A percentile compares a stretch with the other conserved stretches of the same genome.
These are phyloP conservation scores for Colletotrichum nymphaeae DNA, from an alignment of 2,329 filamentous ascomycete genomes.

Conservation along the genomic window DNA sequence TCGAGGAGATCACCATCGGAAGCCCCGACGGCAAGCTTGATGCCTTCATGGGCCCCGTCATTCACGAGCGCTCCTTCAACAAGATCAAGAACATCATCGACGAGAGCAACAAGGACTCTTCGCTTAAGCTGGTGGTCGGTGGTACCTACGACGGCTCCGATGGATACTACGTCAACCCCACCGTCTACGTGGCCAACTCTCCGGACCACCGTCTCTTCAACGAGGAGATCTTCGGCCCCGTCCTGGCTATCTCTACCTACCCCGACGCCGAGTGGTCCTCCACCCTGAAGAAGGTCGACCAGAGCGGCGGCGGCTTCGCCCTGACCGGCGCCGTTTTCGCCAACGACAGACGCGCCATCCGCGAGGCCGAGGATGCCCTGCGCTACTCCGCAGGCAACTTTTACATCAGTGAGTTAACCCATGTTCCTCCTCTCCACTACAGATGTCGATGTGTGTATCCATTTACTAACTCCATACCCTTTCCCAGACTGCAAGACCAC, in stretches of 20 bases:
- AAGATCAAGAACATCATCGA: slow-evolving; percentile 83
- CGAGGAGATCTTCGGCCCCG: slow-evolving; percentile 85
- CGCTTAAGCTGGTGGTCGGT: slow-evolving; percentile 79
- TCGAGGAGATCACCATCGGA: slow-evolving; percentile 77
- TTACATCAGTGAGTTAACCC: slow-evolving; percentile 68
- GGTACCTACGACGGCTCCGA: slow-evolving; percentile 81
- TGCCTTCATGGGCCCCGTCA: slow-evolving; percentile 85
- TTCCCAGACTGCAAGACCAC: slow-evolving; percentile 76
- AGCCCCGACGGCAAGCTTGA: slow-evolving; percentile 72
- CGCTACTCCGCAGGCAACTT: slow-evolving; percentile 84
- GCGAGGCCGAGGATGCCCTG: slow-evolving; percentile 76
- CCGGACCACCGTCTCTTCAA: slow-evolving; percentile 79
- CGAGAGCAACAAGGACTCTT: slow-evolving; percentile 78
- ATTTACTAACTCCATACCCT: not conserved
- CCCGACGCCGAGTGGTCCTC: slow-evolving; percentile 65
- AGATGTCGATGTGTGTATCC: no score
- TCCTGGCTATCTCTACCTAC: slow-evolving; percentile 82
- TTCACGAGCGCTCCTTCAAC: slow-evolving; percentile 84
- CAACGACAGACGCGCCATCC: slow-evolving; percentile 72
- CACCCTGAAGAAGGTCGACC: slow-evolving; percentile 67
- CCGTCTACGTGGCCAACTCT: slow-evolving; percentile 81
- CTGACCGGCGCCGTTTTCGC: slow-evolving; percentile 84
- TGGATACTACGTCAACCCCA: slow-evolving; percentile 88
- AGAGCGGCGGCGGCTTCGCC: slow-evolving; percentile 78
- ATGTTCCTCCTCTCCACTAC: not conserved